These are phyloP conservation scores for Saccharomycopsis crataegensis DNA, from an alignment of 1,139 yeast species.

Conservation along the genomic window DNA sequence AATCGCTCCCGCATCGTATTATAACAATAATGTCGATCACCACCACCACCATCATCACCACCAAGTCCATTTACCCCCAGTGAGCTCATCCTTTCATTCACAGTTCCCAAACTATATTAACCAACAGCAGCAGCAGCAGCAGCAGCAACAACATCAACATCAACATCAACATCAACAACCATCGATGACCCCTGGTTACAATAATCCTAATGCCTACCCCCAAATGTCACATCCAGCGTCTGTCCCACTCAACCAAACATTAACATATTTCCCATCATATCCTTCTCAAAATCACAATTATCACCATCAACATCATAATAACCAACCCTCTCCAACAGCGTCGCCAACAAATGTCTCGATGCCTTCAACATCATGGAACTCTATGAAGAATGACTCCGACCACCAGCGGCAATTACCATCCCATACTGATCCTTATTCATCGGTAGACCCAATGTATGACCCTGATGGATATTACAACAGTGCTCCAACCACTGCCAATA, in stretches of 20 bases:
- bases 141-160: not conserved
- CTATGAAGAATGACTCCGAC: too few species aligned
- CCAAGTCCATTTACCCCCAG: too few species aligned
- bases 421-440: not conserved
- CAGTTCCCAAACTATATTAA: not conserved
- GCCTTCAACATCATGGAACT: too few species aligned
- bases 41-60: not conserved
- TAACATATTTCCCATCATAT: not conserved
- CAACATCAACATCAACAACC: too few species aligned
- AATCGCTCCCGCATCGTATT: not conserved
- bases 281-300: not conserved
- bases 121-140: not conserved
- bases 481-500: not conserved
- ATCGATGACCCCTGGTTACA: too few species aligned
- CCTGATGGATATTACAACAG: constrained; percentile 7
- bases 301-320: not conserved
- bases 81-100: too few species aligned
- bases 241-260: too few species aligned
- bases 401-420: not conserved
- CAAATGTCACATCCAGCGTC: too few species aligned
- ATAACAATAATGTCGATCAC: not conserved
- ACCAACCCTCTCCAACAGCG: too few species aligned
- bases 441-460: constrained; percentile 9
- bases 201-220: too few species aligned
- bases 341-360: too few species aligned